Conservation (phyloP, 306 rosid species). For the Castanea mollissima region DNA sequence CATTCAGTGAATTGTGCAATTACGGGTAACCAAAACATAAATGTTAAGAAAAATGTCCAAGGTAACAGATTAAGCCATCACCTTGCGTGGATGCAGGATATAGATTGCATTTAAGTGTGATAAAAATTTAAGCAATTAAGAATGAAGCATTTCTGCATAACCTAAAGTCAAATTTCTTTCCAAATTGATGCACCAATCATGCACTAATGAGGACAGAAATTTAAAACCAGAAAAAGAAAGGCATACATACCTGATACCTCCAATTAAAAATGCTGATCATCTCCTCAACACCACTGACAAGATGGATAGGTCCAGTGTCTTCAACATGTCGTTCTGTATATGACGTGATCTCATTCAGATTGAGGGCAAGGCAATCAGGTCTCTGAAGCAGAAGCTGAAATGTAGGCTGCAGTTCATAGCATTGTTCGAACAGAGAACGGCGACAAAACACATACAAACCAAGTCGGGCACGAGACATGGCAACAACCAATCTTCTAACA, state of each 20-base stretch:
- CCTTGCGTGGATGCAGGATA: neutral
- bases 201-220: neutral
- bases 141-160: neutral
- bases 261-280: slow-evolving; percentile 62
- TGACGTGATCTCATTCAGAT: slow-evolving; percentile 58
- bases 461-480: slow-evolving; percentile 98
- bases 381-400: slow-evolving; percentile 89
- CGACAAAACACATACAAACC: slow-evolving; percentile 95
- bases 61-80: neutral
- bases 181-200: neutral
- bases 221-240: slow-evolving; percentile 1
- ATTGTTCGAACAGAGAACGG: slow-evolving; percentile 89
- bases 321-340: slow-evolving; percentile 64
- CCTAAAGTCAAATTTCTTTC: neutral
- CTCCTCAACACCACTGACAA: slow-evolving; percentile 82
- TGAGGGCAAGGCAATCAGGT: slow-evolving; percentile 81
- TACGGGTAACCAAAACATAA: neutral
- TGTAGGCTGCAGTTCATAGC: slow-evolving; percentile 95
- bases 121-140: neutral
- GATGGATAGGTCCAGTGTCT: slow-evolving; percentile 67
- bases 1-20: neutral
- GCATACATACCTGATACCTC: slow-evolving; percentile 80
- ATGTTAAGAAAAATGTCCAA: neutral
- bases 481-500: slow-evolving; percentile 97
- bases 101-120: too few relatives aligned